Evolutionary conservation across 2,329 filamentous ascomycete genomes (phyloP).

Genomic region (Curvularia sp.): DNA sequence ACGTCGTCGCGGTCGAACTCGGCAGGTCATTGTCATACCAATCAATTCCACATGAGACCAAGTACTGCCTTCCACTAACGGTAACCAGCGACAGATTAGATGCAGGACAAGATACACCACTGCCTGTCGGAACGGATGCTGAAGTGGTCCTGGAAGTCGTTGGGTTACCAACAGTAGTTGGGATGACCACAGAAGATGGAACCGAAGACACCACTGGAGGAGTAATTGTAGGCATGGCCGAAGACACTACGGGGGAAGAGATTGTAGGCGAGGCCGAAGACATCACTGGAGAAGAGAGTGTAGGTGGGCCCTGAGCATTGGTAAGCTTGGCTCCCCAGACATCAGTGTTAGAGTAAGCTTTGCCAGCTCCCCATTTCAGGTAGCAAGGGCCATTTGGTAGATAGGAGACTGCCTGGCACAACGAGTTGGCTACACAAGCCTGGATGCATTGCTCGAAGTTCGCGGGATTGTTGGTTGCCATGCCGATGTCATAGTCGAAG

Average conservation of each 20-base stretch:
- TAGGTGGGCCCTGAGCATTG: slow-evolving; percentile 1
- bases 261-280: not conserved
- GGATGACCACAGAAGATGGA: not conserved
- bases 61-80: slow-evolving; percentile 6
- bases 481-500: slow-evolving; percentile 12
- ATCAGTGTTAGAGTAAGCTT: slow-evolving; percentile 7
- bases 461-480: slow-evolving; percentile 3
- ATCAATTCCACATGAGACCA: slow-evolving; percentile 23
- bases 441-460: slow-evolving; percentile 15
- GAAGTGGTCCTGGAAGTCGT: not conserved
- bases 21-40: slow-evolving; percentile 11
- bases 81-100: slow-evolving; percentile 8
- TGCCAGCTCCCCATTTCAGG: slow-evolving; percentile 18
- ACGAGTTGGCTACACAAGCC: slow-evolving; percentile 9
- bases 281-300: not conserved
- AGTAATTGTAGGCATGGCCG: not conserved
- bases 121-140: not conserved
- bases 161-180: not conserved
- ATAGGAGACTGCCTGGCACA: slow-evolving; percentile 19
- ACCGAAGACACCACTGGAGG: not conserved
- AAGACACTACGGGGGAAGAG: not conserved
- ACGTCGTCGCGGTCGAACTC: slow-evolving; percentile 10
- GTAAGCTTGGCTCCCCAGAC: slow-evolving; percentile 21
- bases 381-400: slow-evolving; percentile 23
- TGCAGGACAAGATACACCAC: slow-evolving; percentile 18